These are phyloP conservation scores for Striga asiatica DNA, from an alignment of 257 asterid species.

Conservation along the genomic window DNA sequence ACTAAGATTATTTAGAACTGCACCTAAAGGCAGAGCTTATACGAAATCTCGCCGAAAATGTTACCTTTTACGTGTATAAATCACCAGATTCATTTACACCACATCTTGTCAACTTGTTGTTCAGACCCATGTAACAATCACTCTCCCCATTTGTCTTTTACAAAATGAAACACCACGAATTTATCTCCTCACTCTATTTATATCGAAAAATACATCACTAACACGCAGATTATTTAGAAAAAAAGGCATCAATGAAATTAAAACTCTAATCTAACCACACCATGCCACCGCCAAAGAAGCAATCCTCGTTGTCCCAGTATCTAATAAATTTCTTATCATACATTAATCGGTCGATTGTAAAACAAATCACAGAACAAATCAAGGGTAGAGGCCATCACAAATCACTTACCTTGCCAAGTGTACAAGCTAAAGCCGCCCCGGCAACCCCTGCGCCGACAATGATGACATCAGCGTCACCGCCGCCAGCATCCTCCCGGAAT, in stretches of 20 bases:
- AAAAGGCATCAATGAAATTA: background rate
- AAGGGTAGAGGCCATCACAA: background rate
- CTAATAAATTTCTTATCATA: background rate
- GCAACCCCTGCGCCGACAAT: slow-evolving; percentile 78
- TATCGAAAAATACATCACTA: background rate
- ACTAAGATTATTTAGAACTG: slow-evolving; percentile 5
- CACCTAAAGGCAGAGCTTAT: background rate
- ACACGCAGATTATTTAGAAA: background rate
- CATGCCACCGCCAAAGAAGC: background rate
- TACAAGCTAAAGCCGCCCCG: slow-evolving; percentile 61
- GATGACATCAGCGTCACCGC: slow-evolving; percentile 37
- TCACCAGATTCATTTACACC: slow-evolving; percentile 4
- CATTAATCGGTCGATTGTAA: background rate
- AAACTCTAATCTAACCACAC: background rate
- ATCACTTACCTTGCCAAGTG: slow-evolving; percentile 54
- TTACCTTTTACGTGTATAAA: background rate
- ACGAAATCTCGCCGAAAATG: background rate
- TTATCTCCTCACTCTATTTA: too few species aligned
- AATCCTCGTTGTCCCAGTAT: background rate
- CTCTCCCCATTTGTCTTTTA: background rate
- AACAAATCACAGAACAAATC: background rate
- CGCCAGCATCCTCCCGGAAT: slow-evolving; percentile 12
- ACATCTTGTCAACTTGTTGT: slow-evolving; percentile 4
- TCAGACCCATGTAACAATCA: slow-evolving; percentile 1
- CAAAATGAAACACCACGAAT: background rate